Base-by-base conservation (phyloP, 768 basidiomycete genomes). In the Russula abietina region DNA sequence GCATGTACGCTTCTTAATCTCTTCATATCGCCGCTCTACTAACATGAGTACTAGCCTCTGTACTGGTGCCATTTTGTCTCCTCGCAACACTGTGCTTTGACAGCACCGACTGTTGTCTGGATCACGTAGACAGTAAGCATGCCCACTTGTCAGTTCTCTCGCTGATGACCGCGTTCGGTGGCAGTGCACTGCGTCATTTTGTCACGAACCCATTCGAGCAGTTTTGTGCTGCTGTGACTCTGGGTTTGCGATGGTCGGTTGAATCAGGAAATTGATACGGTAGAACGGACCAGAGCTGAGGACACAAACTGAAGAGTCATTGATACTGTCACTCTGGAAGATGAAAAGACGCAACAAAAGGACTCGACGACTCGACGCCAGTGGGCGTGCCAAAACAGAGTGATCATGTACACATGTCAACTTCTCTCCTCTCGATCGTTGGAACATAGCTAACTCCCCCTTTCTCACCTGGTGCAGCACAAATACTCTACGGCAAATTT, bases 401-500 rank as follows among this genome's bases (percentile, higher is more conserved):
- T 46, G 64, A 65, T 43, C 61, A 60, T 60, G 67, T 67, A 52
- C 43, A 57, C 59, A 38, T 49, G 54, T 24, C 26, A 7, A 4
- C 33, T 14, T 26, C 30, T 19, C 30, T 14, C 5, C 5, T 33
- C 14, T 19, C 36, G 11, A 10, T 30, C 19, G 50, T 45, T 19
- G 43, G 38, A 52, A 36, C 28, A 54, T 11, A 33, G 10, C 19
- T 45, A 9, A n/a, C 30, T 60, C 48, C 39, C 26, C 8, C 22
- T 46, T 11, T 28, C n/a, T 28, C 38, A 11, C 32, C 33, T 33
- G 32, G 12, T 55, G 8, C 64, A 97, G 93, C 93, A 96, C 77
- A 90, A 92, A 78, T 93, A 91, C 73, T 92, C 91, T 24, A 98
- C 95, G 0, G 86, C 89, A 19, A 85, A 85, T 72, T 96, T 97